Percentiles rank a stretch among this genome's conserved stretches.
These are phyloP conservation scores for Furcasterigmium sp. DNA, from an alignment of 2,329 filamentous ascomycete species.

Conservation along the genomic window DNA sequence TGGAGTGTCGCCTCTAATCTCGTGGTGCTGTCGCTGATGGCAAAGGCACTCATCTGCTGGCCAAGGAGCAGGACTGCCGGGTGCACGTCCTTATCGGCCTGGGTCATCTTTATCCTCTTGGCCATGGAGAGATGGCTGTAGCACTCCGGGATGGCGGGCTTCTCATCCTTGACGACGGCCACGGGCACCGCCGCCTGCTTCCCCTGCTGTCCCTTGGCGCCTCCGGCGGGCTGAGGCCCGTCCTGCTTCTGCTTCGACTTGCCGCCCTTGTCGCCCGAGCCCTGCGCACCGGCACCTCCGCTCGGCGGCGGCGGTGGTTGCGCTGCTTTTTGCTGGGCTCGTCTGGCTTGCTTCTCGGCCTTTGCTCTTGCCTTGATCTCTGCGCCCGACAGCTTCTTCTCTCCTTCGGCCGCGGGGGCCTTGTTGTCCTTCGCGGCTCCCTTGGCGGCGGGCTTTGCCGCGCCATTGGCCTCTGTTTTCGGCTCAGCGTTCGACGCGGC, in stretches of 20 bases:
- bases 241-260: conserved; percentile 45
- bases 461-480: conserved; percentile 4
- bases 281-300: conserved; percentile 28
- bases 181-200: conserved; percentile 28
- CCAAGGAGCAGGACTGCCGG: conserved; percentile 80
- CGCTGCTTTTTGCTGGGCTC: conserved; percentile 64
- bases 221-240: conserved; percentile 21
- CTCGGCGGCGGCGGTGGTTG: conserved; percentile 37
- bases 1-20: conserved; percentile 82
- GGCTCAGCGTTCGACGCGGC: conserved; percentile 1
- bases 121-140: conserved; percentile 81
- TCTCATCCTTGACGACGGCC: conserved; percentile 42
- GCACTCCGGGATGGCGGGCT: conserved; percentile 60
- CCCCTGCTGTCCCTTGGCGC: conserved; percentile 24
- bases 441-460: conserved; percentile 4
- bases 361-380: conserved; percentile 86
- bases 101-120: conserved; percentile 45
- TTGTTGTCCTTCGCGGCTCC: conserved; percentile 5
- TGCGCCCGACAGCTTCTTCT: conserved; percentile 62
- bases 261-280: conserved; percentile 27
- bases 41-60: conserved; percentile 84
- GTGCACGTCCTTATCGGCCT: conserved; percentile 73
- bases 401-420: conserved; percentile 15
- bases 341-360: conserved; percentile 83
- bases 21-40: conserved; percentile 83